Conservation (phyloP, 2,329 filamentous ascomycete genomes). For the Colletotrichum sp. region DNA sequence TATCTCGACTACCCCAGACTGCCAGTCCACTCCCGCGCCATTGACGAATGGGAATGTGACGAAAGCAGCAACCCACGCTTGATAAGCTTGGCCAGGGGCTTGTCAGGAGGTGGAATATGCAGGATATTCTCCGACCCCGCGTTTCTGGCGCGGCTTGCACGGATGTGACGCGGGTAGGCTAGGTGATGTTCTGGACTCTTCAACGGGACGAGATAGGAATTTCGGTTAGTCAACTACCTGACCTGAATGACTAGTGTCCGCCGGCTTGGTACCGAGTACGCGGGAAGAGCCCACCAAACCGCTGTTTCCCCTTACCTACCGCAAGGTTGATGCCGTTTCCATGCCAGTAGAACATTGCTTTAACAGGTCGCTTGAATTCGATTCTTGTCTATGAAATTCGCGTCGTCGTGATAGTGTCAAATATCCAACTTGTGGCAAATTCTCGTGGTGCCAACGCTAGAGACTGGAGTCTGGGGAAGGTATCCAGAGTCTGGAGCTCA, state of each 20-base stretch:
- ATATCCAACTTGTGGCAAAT: not conserved
- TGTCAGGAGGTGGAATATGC: not conserved
- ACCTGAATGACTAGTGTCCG: not conserved
- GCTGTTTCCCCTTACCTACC: not conserved
- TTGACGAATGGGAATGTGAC: not conserved
- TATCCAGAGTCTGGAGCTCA: not conserved
- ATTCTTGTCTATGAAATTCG: rapidly evolving
- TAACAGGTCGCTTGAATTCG: not conserved
- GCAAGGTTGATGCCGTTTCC: not conserved
- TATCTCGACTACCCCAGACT: not conserved
- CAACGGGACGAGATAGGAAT: not conserved
- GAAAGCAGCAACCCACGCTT: not conserved
- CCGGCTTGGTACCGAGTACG: not conserved
- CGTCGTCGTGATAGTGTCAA: not conserved
- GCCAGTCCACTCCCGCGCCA: not conserved
- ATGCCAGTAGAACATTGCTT: not conserved
- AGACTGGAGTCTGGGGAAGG: not conserved
- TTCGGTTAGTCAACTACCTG: not conserved
- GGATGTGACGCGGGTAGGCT: not conserved
- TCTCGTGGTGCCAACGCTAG: rapidly evolving
- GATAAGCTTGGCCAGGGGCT: not conserved
- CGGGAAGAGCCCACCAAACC: not conserved
- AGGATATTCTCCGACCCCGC: not conserved
- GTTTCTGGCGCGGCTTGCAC: not conserved
- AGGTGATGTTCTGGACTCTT: not conserved